phyloP scores from a whole-genome alignment of 192 early-diverging fungal genomes.

The Coemansia aciculifera region DNA sequence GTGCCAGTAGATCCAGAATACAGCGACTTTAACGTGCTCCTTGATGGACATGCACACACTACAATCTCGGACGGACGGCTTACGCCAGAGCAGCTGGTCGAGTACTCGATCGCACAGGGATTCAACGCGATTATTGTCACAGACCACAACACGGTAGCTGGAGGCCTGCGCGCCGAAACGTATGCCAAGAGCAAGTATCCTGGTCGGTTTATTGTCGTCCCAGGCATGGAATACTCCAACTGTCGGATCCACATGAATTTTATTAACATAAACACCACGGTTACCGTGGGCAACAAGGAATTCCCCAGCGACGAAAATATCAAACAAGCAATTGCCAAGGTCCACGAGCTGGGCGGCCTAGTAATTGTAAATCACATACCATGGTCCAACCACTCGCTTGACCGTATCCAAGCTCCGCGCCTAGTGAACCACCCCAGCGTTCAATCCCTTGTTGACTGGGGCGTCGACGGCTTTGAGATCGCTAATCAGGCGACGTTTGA shows the following conservation, averaged over 20 bases:
- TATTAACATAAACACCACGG: slow-evolving; percentile 62
- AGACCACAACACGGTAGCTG: slow-evolving; percentile 68
- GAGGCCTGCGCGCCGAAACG: slow-evolving; percentile 61
- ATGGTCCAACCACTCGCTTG: slow-evolving; percentile 67
- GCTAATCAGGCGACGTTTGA: slow-evolving; percentile 65
- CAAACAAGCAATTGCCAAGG: slow-evolving; percentile 57
- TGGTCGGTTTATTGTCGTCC: slow-evolving; percentile 61
- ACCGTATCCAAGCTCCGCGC: slow-evolving; percentile 57
- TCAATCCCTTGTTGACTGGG: slow-evolving; percentile 59
- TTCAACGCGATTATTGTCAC: slow-evolving; percentile 71
- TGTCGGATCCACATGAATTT: slow-evolving; percentile 76
- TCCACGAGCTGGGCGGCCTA: slow-evolving; percentile 67
- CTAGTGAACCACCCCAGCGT: slow-evolving; percentile 65
- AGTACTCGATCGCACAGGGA: slow-evolving; percentile 70
- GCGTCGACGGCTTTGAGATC: slow-evolving; percentile 73
- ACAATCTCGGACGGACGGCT: slow-evolving; percentile 64
- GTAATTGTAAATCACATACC: slow-evolving; percentile 79
- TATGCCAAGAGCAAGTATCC: slow-evolving; percentile 58
- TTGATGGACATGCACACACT: slow-evolving; percentile 69
- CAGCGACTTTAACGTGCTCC: slow-evolving; percentile 56
- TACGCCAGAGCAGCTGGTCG: slow-evolving; percentile 58
- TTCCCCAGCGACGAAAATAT: slow-evolving; percentile 66
- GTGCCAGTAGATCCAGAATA: slow-evolving; percentile 28
- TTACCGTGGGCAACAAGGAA: slow-evolving; percentile 46
- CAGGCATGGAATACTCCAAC: slow-evolving; percentile 69